phyloP scores from a whole-genome alignment of 2,329 filamentous ascomycete species.

The Fusarium transvaalense region DNA sequence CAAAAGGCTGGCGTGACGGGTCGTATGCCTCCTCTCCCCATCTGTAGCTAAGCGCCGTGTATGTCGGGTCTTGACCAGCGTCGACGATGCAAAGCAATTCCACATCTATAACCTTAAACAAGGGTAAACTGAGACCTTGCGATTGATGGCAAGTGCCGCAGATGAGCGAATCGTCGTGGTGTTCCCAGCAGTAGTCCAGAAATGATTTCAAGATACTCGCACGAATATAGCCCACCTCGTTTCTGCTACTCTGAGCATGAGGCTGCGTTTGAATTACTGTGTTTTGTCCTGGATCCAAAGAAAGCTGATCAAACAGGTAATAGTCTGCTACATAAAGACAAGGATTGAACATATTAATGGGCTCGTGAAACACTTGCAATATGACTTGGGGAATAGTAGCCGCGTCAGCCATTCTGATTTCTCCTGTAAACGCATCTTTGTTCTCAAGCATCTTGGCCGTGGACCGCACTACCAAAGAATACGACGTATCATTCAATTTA shows the following conservation, averaged over 20 bases:
- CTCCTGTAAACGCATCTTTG: not conserved
- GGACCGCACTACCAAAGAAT: not conserved
- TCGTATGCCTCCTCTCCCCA: not conserved
- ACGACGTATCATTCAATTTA: not conserved
- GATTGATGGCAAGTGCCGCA: not conserved
- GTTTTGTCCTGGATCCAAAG: not conserved
- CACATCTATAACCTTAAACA: not conserved
- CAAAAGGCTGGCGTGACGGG: not conserved
- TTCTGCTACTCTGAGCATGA: no score
- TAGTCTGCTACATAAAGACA: not conserved
- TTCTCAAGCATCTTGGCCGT: not conserved
- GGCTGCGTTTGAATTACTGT: no score
- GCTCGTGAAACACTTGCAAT: not conserved
- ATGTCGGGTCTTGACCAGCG: not conserved
- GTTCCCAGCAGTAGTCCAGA: not conserved
- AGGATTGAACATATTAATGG: no score
- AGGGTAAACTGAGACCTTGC: not conserved
- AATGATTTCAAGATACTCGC: not conserved
- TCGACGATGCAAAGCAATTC: not conserved
- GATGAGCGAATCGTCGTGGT: not conserved
- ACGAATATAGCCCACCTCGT: not conserved
- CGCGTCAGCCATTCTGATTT: not conserved
- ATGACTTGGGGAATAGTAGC: not conserved
- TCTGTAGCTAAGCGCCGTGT: not conserved
- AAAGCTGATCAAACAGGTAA: not conserved